Conservation (phyloP, 2,329 filamentous ascomycete genomes). For the Fusarium sp. region DNA sequence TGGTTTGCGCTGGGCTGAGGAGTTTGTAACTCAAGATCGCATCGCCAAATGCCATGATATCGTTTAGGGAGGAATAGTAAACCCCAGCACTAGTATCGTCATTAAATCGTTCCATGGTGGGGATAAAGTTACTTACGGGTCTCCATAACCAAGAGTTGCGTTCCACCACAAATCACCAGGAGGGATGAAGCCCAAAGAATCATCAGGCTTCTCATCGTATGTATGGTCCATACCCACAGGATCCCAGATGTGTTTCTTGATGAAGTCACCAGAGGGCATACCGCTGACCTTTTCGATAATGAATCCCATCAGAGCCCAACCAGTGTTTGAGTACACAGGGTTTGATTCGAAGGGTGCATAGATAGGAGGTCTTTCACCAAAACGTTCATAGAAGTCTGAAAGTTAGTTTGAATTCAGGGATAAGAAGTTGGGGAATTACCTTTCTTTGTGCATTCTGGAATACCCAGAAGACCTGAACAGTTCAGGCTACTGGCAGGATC, state of each 20-base stretch:
- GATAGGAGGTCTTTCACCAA: constrained; percentile 15
- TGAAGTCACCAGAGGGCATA: constrained; percentile 9
- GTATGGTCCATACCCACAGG: constrained; percentile 12
- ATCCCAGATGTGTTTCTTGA: constrained; percentile 13
- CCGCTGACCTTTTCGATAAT: constrained; percentile 24
- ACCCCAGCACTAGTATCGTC: background rate
- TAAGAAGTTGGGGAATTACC: background rate
- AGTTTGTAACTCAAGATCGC: background rate
- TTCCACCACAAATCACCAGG: constrained; percentile 23
- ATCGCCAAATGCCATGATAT: constrained; percentile 15
- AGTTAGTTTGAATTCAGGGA: rapidly evolving
- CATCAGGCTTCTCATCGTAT: background rate
- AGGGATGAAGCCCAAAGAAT: constrained; percentile 9
- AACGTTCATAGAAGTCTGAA: constrained; percentile 2
- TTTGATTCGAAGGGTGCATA: constrained; percentile 13
- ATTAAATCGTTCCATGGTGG: rapidly evolving
- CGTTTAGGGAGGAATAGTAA: constrained; percentile 16
- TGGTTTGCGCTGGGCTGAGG: background rate
- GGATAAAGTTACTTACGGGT: background rate
- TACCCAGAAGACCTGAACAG: constrained; percentile 12
- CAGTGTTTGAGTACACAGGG: constrained; percentile 4
- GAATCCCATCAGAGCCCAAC: background rate
- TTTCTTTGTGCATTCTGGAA: background rate
- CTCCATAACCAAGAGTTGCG: constrained; percentile 8
- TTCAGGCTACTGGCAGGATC: constrained; percentile 11